Base-by-base conservation (phyloP, 2,329 filamentous ascomycete genomes). In the Sporothrix inflata region DNA sequence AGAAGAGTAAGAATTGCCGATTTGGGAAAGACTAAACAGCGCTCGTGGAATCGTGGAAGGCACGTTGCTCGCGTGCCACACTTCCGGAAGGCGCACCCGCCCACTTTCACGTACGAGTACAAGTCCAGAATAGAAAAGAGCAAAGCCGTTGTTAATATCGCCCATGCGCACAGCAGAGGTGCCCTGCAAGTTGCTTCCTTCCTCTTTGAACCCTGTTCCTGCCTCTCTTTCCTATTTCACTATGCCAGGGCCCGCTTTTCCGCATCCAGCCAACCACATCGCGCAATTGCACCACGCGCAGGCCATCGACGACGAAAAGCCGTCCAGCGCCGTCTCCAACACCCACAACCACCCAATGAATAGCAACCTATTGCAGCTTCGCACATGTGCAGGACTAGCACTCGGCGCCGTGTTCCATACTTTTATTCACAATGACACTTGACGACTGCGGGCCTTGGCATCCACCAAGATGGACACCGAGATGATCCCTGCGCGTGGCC, bases 281-380 rank as follows among this genome's bases (percentile, higher is more conserved):
- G 21, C 67, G 34, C 67, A 9, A 47, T 69, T 69, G 49, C 49
- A 69, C 67, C 67, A 69, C 67, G 67, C 49, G 67, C 21, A 30
- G n/a, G n/a, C 12, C 30, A 30, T 68, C 27, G 21, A 21, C 9
- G 60, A 45, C 16, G n/a, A 12, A 42, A 65, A 65, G 38, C 11
- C n/a, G 55, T 12, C 16, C 4, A 27, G 7, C n/a, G 51, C 21
- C 7, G 11, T 63, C 60, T 63, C 21, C 38, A 19, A 63, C 11
- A 45, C 21, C 38, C n/a, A 63, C 60, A 40, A 21, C n/a, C 47
- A n/a, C 66, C 63, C 66, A 69, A 69, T 69, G 30, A 27, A 12
- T 49, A 69, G 34, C 49, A 42, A 1, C 66, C 14, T 21, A 69
- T 42, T 57, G n/a, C 30, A n/a, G 34, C n/a, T 34, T 38, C 42